These are phyloP conservation scores for Pyricularia sp. DNA, from an alignment of 2,329 filamentous ascomycete species.

Conservation along the genomic window DNA sequence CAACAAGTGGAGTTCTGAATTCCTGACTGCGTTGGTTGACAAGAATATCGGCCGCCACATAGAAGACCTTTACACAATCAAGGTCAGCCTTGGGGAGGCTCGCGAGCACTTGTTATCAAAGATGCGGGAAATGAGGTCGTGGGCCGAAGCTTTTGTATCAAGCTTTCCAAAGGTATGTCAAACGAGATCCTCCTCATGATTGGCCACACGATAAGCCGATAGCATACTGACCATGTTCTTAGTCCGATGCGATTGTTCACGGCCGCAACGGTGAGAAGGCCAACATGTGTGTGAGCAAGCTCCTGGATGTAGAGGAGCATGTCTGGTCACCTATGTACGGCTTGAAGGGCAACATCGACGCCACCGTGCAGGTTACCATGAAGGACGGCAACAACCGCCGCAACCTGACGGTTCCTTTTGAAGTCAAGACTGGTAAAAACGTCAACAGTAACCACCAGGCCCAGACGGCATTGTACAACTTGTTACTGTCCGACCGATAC, in stretches of 20 bases:
- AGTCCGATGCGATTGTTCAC: conserved; percentile 64
- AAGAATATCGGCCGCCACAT: conserved; percentile 66
- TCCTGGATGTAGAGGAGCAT: conserved; percentile 95
- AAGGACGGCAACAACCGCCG: conserved; percentile 47
- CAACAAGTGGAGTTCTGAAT: conserved; percentile 69
- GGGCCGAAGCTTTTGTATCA: conserved; percentile 76
- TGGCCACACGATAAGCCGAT: conserved; percentile 1
- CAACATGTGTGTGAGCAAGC: conserved; percentile 79
- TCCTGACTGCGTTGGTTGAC: conserved; percentile 58
- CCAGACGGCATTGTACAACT: conserved; percentile 89
- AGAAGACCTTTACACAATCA: conserved; percentile 84
- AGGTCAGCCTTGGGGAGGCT: conserved; percentile 62
- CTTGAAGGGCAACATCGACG: conserved; percentile 94
- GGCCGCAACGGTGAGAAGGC: conserved; percentile 69
- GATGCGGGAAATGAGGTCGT: conserved; percentile 69
- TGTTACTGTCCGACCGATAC: conserved; percentile 88
- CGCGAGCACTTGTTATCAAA: conserved; percentile 75
- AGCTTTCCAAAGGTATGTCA: conserved; percentile 52
- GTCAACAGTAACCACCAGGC: conserved; percentile 77
- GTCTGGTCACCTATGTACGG: conserved; percentile 98
- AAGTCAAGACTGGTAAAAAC: conserved; percentile 89
- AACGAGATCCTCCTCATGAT: conserved; percentile 12
- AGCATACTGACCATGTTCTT: conserved; percentile 1
- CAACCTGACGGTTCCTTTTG: conserved; percentile 80
- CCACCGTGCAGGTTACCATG: conserved; percentile 84